Base-by-base conservation (phyloP, 2,329 filamentous ascomycete species). In the Aschersonia sp. region DNA sequence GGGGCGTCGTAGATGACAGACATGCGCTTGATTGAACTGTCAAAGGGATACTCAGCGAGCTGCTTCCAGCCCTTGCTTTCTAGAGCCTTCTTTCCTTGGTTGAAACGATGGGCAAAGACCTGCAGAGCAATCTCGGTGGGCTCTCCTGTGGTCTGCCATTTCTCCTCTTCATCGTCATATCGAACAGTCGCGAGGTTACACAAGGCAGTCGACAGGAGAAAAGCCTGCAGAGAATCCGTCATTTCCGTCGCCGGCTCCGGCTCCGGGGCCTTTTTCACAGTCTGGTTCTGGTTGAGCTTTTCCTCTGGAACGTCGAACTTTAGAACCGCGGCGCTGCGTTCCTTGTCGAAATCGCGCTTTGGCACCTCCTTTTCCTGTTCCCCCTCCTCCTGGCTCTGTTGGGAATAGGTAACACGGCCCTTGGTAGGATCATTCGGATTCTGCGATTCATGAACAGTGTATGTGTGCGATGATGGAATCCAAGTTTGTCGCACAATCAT, bases 11-110 rank as follows among this genome's bases (percentile, higher is more conserved):
- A 87, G 43, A 87, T 73, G 48, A 87, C 83, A 7, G 81, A 84
- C 84, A 88, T 88, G 56, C 81, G 79, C 72, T 88, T 88, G 59
- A 87, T 78, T 55, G 74, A 74, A 48, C 81, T 85, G 61, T 88
- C 83, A 57, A 88, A 89, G n/a, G 83, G 83, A 51, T 84, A 85
- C 56, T 88, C 84, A 46, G 79, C 74, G 1, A 81, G 62, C 55
- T 81, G 73, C 53, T 73, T 74, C 77, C 79, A 82, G n/a, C 73
- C 73, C 5, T 66, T 58, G 3, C 56, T 62, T 48, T 74, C 71
- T 2, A 79, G 63, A 1, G 60, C 57, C 56, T 74, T 75, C 60
- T 77, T 79, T 41, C 76, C 74, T 30, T 67, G 67, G 43, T 72
- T 67, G 59, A 87, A 86, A 40, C 84, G 79, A 54, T 80, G 76